Evolutionary conservation across 2,329 filamentous ascomycete species (phyloP).

Genomic region (Neofusicoccum umdonicola): DNA sequence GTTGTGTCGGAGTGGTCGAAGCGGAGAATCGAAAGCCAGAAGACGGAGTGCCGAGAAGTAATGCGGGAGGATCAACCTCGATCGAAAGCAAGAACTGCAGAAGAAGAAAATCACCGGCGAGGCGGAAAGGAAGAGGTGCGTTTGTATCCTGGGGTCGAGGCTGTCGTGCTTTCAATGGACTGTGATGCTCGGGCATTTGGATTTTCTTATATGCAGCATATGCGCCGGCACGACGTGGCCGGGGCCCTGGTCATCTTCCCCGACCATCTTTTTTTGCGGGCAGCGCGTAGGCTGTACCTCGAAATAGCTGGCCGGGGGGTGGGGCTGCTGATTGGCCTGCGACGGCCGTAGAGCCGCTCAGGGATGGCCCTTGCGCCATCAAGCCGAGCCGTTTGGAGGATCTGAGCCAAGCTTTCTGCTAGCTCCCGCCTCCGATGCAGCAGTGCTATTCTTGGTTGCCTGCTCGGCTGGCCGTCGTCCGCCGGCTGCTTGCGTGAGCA

Average conservation of each 20-base stretch:
- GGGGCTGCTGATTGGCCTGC: background rate
- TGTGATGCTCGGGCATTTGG: background rate
- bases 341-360: background rate
- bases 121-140: background rate
- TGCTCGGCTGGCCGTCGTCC: background rate
- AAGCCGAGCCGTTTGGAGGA: background rate
- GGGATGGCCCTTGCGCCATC: slow-evolving; percentile 8
- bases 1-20: slow-evolving; percentile 2
- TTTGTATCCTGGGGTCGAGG: background rate
- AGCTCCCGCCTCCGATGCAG: background rate
- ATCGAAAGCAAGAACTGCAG: background rate
- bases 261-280: background rate
- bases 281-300: slow-evolving; percentile 12
- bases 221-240: background rate
- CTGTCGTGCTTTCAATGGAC: slow-evolving; percentile 9
- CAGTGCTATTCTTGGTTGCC: slow-evolving; percentile 2
- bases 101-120: background rate
- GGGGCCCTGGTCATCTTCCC: background rate
- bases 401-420: slow-evolving; percentile 12
- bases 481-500: background rate
- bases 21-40: background rate
- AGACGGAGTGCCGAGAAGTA: background rate
- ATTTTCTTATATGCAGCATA: slow-evolving; percentile 8
- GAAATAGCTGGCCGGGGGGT: slow-evolving; percentile 2
- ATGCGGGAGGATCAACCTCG: background rate